Evolutionary conservation across 176 grass and related monocot genomes (phyloP).

Genomic region (Carex cristatella): DNA sequence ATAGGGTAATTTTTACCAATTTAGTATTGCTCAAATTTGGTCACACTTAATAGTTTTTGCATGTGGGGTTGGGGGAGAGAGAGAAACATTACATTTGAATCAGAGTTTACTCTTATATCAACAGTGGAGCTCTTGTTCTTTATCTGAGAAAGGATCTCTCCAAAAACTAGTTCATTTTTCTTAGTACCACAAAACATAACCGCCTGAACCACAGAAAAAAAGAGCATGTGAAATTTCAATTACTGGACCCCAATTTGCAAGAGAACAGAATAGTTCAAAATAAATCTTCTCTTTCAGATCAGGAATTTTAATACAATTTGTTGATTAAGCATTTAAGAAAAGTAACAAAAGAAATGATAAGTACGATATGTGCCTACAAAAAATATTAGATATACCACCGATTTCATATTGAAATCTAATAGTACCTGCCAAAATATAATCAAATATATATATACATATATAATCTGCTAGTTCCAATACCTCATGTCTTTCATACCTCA

Average conservation of each 20-base stretch:
- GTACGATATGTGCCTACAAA: neutral
- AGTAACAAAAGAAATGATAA: neutral
- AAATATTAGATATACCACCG: neutral
- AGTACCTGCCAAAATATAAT: too few relatives aligned
- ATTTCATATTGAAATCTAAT: too few relatives aligned
- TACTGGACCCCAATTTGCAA: neutral
- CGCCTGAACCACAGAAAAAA: slow-evolving; percentile 40
- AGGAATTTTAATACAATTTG: neutral
- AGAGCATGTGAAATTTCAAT: neutral
- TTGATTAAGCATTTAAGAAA: neutral
- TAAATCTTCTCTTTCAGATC: neutral
- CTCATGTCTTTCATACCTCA: too few relatives aligned
- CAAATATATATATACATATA: too few relatives aligned
- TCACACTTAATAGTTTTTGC: neutral
- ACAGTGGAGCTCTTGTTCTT: slow-evolving; percentile 65
- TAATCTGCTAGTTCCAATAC: too few relatives aligned
- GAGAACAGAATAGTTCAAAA: neutral
- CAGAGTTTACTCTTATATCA: slow-evolving; percentile 67
- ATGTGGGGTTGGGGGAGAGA: neutral
- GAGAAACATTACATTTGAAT: slow-evolving; percentile 50
- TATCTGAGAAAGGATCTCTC: slow-evolving; percentile 58
- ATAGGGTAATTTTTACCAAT: neutral
- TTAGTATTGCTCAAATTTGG: neutral
- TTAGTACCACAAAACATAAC: slow-evolving; percentile 49
- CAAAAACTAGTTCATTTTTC: slow-evolving; percentile 55